Base-by-base conservation (phyloP, 306 rosid genomes). In the Cicer cuneatum region DNA sequence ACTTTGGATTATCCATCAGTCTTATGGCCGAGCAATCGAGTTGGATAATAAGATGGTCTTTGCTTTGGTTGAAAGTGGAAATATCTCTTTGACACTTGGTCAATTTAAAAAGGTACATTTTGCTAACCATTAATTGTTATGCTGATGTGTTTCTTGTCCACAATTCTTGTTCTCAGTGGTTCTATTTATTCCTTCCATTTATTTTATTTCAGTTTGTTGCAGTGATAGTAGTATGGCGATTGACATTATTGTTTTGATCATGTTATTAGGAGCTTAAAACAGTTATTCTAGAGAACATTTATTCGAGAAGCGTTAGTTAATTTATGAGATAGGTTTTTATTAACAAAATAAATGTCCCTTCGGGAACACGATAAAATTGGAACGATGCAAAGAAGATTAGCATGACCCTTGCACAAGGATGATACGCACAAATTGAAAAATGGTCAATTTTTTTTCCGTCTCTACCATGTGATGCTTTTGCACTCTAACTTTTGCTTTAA, bases 11-110 rank as follows among this genome's bases (percentile, higher is more conserved):
- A n/a, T 78, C 42, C 67, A 43, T 78, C 84, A 93, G 97, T 93
- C 98, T 47, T 93, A 88, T 78, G 96, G 90, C 69, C 93, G 96
- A 75, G 92, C 96, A 79, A 77, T 89, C 0, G 98, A 93, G 72
- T 84, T 93, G 86, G 96, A 93, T 65, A 66, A 81, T 21, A 78
- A 79, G 5, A 81, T 73, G 79, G 79, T 89, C 77, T 88, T 93
- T 77, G 85, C 93, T 56, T 80, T 86, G 87, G 80, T 93, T 66
- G 97, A 93, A 83, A 91, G 98, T 71, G 98, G 96, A 76, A 91
- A 91, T 79, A 88, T 91, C 57, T 83, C 77, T 73, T 69, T 89
- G 83, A 82, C 82, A 78, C 98, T 93, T 66, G 92, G 90, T 72
- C 82, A 88, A 33, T 93, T 76, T 82, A 85, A 76, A 83, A 85